phyloP scores from a whole-genome alignment of 257 asterid species.

The Eucommia ulmoides region DNA sequence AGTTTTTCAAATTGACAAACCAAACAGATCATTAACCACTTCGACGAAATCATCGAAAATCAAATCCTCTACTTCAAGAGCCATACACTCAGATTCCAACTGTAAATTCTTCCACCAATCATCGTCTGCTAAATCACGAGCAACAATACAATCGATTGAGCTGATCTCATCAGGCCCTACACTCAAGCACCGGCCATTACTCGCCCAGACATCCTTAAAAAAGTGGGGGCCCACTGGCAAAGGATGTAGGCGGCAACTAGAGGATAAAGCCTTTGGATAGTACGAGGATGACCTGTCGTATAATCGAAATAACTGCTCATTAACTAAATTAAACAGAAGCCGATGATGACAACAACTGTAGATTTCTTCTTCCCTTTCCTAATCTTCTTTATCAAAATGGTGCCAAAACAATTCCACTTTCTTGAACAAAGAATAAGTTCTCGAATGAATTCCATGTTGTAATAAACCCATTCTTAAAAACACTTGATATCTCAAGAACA shows the following conservation, averaged over 20 bases:
- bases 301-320: slow-evolving; percentile 37
- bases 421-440: slow-evolving; percentile 38
- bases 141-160: slow-evolving; percentile 31
- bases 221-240: slow-evolving; percentile 34
- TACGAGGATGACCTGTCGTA: slow-evolving; percentile 38
- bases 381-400: slow-evolving; percentile 28
- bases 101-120: slow-evolving; percentile 83
- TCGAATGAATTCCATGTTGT: slow-evolving; percentile 33
- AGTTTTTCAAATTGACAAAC: too few species aligned
- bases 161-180: slow-evolving; percentile 24
- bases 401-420: slow-evolving; percentile 51
- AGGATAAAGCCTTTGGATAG: slow-evolving; percentile 52
- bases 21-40: too few species aligned
- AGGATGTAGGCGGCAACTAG: slow-evolving; percentile 30
- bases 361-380: slow-evolving; percentile 15
- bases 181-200: slow-evolving; percentile 16
- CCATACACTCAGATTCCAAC: slow-evolving; percentile 43
- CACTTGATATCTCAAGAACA: slow-evolving; percentile 51
- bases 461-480: slow-evolving; percentile 22
- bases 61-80: slow-evolving; percentile 57
- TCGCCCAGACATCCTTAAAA: slow-evolving; percentile 28
- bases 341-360: slow-evolving; percentile 45
- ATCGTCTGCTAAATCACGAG: slow-evolving; percentile 34
- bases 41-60: slow-evolving; percentile 49
- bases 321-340: slow-evolving; percentile 52